Conservation (phyloP, 106 monocot species). For the Platanthera guangdongensis region DNA sequence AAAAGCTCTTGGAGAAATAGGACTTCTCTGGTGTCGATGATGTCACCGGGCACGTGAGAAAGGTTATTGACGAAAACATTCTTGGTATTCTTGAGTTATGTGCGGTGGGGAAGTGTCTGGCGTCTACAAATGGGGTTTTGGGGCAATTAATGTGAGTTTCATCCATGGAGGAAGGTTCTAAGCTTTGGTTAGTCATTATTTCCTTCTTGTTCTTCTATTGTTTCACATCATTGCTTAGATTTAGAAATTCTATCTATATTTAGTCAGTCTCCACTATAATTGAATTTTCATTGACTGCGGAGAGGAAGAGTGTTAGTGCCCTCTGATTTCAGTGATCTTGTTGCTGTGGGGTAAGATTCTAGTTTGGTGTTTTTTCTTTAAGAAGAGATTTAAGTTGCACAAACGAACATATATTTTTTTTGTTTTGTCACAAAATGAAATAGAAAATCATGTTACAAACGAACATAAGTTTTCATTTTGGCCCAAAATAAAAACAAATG, state of each 20-base stretch:
- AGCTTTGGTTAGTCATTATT: constrained; percentile 22
- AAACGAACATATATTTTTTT: too few relatives aligned
- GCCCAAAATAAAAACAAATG: too few relatives aligned
- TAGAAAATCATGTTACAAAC: too few relatives aligned
- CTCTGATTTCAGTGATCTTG: too few relatives aligned
- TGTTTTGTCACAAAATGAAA: too few relatives aligned
- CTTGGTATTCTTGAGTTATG: constrained; percentile 55
- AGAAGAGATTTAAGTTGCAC: too few relatives aligned
- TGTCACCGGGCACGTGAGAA: constrained; percentile 30
- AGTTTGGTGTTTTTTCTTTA: too few relatives aligned
- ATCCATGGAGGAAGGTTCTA: not conserved
- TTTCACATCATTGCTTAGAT: not conserved
- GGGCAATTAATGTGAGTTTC: constrained; percentile 41
- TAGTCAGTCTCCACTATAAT: too few relatives aligned
- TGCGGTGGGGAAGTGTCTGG: constrained; percentile 43
- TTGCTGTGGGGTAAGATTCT: too few relatives aligned
- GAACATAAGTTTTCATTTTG: too few relatives aligned
- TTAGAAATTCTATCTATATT: not conserved
- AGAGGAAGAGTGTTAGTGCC: too few relatives aligned
- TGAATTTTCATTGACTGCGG: too few relatives aligned
- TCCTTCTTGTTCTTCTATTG: not conserved
- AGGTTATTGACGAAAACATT: constrained; percentile 30
- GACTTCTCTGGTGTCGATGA: constrained; percentile 65
- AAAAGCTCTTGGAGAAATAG: constrained; percentile 47
- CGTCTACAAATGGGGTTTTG: constrained; percentile 36